Conservation (phyloP, 495 filamentous ascomycete species). For the Aspergillus hancockii region DNA sequence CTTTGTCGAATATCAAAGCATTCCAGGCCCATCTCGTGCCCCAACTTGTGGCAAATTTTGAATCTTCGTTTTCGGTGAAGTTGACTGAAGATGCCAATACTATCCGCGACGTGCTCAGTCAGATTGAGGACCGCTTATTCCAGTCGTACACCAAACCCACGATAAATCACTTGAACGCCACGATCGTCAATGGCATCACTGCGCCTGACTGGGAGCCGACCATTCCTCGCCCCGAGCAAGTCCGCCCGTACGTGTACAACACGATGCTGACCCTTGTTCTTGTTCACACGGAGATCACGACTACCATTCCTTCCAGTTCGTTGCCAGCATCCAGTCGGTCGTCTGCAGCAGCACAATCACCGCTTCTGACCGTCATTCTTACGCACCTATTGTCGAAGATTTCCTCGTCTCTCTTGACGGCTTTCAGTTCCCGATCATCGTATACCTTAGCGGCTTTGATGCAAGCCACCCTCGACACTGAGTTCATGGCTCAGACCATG, state of each 20-base stretch:
- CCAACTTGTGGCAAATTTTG: slow-evolving; percentile 81
- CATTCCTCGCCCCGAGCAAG: slow-evolving; percentile 66
- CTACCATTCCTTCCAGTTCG: slow-evolving; percentile 57
- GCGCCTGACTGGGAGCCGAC: slow-evolving; percentile 69
- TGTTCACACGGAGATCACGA: slow-evolving; percentile 88
- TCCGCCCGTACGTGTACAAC: slow-evolving; percentile 85
- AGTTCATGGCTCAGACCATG: slow-evolving; percentile 93
- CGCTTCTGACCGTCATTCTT: slow-evolving; percentile 71
- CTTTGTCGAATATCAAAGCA: slow-evolving; percentile 82
- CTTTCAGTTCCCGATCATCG: slow-evolving; percentile 63
- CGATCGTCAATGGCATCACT: slow-evolving; percentile 70
- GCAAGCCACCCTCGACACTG: slow-evolving; percentile 95
- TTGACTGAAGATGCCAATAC: slow-evolving; percentile 89
- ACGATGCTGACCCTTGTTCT: slow-evolving; percentile 79
- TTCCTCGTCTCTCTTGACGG: slow-evolving; percentile 66
- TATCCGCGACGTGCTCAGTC: slow-evolving; percentile 81
- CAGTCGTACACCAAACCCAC: slow-evolving; percentile 82
- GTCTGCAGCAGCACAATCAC: slow-evolving; percentile 47
- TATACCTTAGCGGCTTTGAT: slow-evolving; percentile 83
- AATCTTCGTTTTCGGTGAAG: slow-evolving; percentile 84
- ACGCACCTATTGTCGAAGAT: slow-evolving; percentile 78
- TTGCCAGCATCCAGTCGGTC: slow-evolving; percentile 30
- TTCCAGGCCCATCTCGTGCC: slow-evolving; percentile 78
- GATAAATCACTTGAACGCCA: slow-evolving; percentile 57
- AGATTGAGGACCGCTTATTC: slow-evolving; percentile 89